Percentiles rank a stretch among this genome's conserved stretches.
Conservation (phyloP, 2,329 filamentous ascomycete species). For the Ophiostoma angusticollis region DNA sequence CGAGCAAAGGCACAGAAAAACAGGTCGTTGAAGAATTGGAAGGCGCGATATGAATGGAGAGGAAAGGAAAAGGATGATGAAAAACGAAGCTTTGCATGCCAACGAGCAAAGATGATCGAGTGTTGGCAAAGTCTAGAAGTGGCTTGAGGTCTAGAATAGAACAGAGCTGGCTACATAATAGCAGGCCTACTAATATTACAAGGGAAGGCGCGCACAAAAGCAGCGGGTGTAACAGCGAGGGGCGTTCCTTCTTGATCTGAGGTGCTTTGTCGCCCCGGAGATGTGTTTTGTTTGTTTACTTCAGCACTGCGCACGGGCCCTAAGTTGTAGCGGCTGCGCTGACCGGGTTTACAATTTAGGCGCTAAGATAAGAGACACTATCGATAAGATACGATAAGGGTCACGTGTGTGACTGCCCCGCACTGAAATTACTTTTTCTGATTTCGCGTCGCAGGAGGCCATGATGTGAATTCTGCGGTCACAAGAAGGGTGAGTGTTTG, state of each 20-base stretch:
- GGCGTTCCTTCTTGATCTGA: conserved; percentile 11
- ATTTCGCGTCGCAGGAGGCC: too few relatives aligned
- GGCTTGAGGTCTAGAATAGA: too few relatives aligned
- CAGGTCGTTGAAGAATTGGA: too few relatives aligned
- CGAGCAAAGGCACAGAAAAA: too few relatives aligned
- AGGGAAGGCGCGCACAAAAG: conserved; percentile 6
- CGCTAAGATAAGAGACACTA: conserved; percentile 6
- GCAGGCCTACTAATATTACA: conserved; percentile 2
- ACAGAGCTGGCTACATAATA: conserved; percentile 2
- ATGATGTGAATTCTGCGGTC: too few relatives aligned
- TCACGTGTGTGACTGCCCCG: conserved; percentile 4
- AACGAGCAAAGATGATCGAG: conserved; percentile 1
- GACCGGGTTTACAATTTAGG: neutral
- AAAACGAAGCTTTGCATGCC: conserved; percentile 11
- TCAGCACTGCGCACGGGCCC: conserved; percentile 5
- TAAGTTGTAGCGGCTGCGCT: neutral
- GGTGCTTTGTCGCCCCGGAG: conserved; percentile 14
- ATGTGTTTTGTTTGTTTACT: conserved; percentile 17
- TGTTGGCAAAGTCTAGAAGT: conserved; percentile 3
- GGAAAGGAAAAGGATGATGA: conserved; percentile 4
- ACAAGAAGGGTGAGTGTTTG: too few relatives aligned
- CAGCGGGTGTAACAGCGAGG: conserved; percentile 7
- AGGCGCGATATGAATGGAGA: neutral
- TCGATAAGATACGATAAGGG: neutral
- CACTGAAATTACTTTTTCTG: neutral